Evolutionary conservation across 345 rosid genomes (phyloP).

Genomic region (Salix brachista): DNA sequence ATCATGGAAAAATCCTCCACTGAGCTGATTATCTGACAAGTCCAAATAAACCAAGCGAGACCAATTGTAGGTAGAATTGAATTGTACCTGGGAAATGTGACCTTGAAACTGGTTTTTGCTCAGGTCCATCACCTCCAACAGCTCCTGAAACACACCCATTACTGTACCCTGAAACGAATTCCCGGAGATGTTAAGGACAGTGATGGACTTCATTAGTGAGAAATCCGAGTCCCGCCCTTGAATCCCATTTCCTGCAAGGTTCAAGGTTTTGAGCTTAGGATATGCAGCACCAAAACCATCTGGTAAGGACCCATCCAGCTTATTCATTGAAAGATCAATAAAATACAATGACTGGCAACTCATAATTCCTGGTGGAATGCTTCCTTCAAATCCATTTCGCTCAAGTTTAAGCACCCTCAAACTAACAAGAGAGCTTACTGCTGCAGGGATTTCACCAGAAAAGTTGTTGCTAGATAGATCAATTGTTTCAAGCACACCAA

Average conservation of each 20-base stretch:
- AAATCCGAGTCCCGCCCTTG: slow-evolving; percentile 52
- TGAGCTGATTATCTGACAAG: slow-evolving; percentile 79
- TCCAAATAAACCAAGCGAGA: slow-evolving; percentile 64
- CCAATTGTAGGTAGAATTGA: slow-evolving; percentile 53
- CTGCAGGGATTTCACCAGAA: slow-evolving; percentile 73
- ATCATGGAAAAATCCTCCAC: slow-evolving; percentile 58
- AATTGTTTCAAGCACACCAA: slow-evolving; percentile 63
- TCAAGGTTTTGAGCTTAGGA: slow-evolving; percentile 60
- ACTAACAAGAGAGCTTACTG: slow-evolving; percentile 48
- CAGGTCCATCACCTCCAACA: slow-evolving; percentile 55
- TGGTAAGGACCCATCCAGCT: slow-evolving; percentile 66
- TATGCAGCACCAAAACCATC: slow-evolving; percentile 70
- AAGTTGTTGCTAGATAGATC: slow-evolving; percentile 71
- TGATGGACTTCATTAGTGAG: slow-evolving; percentile 48
- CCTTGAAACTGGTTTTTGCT: slow-evolving; percentile 82
- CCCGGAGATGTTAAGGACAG: slow-evolving; percentile 59
- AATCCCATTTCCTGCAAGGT: slow-evolving; percentile 64
- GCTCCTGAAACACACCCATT: slow-evolving; percentile 42
- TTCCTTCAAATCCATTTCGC: slow-evolving; percentile 52
- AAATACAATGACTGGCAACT: slow-evolving; percentile 50
- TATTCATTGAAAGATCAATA: slow-evolving; percentile 69
- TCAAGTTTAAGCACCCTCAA: slow-evolving; percentile 63
- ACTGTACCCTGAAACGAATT: slow-evolving; percentile 67
- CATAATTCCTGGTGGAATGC: slow-evolving; percentile 53
- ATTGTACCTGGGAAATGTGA: slow-evolving; percentile 76